Percentiles rank a stretch among this genome's conserved stretches.
Conservation (phyloP, 768 basidiomycete genomes). For the Mrakia frigida region DNA sequence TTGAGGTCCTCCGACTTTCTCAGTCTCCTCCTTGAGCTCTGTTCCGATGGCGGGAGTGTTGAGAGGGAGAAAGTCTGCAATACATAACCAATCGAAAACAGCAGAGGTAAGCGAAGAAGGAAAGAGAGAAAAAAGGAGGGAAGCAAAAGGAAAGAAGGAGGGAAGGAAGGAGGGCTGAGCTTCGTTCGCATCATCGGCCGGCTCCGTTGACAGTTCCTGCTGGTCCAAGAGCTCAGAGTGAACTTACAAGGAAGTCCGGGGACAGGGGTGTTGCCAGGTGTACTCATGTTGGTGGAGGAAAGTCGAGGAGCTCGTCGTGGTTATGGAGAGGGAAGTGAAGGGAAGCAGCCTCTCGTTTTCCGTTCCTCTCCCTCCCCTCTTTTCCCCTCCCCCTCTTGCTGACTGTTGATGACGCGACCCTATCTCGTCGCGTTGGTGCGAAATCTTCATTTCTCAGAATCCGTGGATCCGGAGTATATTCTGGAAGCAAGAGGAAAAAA, state of each 20-base stretch:
- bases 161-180: neutral
- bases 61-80: slow-evolving; percentile 54
- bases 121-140: neutral
- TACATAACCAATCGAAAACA: neutral
- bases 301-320: neutral
- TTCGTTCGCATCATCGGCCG: neutral
- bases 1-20: slow-evolving; percentile 51
- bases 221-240: too few species aligned
- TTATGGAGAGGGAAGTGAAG: too few species aligned
- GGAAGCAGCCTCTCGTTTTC: too few species aligned
- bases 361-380: too few species aligned
- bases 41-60: slow-evolving; percentile 59
- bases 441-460: too few species aligned
- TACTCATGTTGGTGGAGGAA: neutral
- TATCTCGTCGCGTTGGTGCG: too few species aligned
- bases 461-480: too few species aligned
- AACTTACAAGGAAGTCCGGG: neutral
- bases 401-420: too few species aligned
- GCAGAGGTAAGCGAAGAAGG: neutral
- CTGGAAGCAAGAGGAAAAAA: too few species aligned
- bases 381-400: too few species aligned
- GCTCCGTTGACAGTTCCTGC: neutral
- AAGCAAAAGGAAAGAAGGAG: neutral
- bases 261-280: neutral
- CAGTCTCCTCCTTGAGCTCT: slow-evolving; percentile 36